These are phyloP conservation scores for Ambrosia trifida DNA, from an alignment of 129 eudicot genomes.

Conservation along the genomic window DNA sequence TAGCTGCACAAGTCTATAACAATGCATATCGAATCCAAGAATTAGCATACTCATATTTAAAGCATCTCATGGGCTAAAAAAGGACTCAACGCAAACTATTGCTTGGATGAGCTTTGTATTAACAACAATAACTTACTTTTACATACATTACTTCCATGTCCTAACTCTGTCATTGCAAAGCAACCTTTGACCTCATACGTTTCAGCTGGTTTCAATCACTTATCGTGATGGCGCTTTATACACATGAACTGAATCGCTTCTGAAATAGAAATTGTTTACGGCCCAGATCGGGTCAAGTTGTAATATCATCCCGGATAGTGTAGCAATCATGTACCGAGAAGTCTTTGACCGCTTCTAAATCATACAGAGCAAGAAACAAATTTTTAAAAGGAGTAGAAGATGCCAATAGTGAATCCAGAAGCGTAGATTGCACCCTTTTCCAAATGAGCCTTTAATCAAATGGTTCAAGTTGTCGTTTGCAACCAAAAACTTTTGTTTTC, in stretches of 20 bases:
- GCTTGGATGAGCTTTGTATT: neutral
- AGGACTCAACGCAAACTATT: neutral
- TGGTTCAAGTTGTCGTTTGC: too few relatives aligned
- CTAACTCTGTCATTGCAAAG: constrained; percentile 99
- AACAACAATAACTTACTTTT: neutral
- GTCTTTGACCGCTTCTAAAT: too few relatives aligned
- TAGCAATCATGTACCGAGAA: too few relatives aligned
- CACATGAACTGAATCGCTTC: constrained; percentile 97
- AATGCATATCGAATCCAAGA: neutral
- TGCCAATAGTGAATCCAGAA: too few relatives aligned
- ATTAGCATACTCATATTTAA: neutral
- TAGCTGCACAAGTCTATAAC: neutral
- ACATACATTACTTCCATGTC: constrained; percentile 98
- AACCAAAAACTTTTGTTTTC: too few relatives aligned
- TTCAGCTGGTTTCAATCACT: constrained; percentile 78
- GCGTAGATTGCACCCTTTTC: too few relatives aligned
- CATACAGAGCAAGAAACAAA: too few relatives aligned
- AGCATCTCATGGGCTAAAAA: neutral
- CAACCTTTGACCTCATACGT: constrained; percentile 69
- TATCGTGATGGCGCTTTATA: constrained; percentile 88
- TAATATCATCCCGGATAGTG: too few relatives aligned
- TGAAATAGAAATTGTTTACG: constrained; percentile 26
- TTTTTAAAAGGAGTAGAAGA: too few relatives aligned
- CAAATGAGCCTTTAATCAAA: too few relatives aligned
- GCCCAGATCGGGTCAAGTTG: neutral